Evolutionary conservation across 2,329 filamentous ascomycete species (phyloP).

Genomic region (Cercospora beticola): DNA sequence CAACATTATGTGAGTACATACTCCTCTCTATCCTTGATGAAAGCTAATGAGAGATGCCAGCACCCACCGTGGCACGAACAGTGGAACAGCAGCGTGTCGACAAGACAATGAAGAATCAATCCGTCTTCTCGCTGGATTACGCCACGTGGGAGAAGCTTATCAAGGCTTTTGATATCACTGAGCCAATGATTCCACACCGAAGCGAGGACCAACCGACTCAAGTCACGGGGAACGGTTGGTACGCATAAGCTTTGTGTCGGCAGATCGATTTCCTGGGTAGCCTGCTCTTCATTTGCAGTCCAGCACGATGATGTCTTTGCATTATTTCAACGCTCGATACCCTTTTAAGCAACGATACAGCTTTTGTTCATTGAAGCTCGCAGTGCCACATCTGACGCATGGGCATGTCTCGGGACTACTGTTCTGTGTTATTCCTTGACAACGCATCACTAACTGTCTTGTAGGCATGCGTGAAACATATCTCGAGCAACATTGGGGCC

Average conservation of each 20-base stretch:
- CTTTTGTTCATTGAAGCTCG: background rate
- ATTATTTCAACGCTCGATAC: background rate
- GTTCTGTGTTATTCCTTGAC: background rate
- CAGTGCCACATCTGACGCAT: background rate
- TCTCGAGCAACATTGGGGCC: background rate
- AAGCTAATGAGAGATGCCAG: slow-evolving; percentile 29
- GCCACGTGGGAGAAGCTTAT: slow-evolving; percentile 78
- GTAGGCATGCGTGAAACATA: background rate
- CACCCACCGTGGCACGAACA: slow-evolving; percentile 48
- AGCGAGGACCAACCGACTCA: slow-evolving; percentile 55
- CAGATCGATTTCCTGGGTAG: background rate
- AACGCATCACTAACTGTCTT: background rate
- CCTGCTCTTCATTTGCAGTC: background rate
- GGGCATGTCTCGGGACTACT: background rate
- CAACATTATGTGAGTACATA: slow-evolving; percentile 68
- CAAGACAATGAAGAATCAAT: slow-evolving; percentile 64
- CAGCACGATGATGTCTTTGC: background rate
- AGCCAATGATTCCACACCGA: slow-evolving; percentile 82
- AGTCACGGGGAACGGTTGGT: slow-evolving; percentile 64
- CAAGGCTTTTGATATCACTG: slow-evolving; percentile 70
- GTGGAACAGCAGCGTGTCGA: slow-evolving; percentile 58
- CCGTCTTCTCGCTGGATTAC: slow-evolving; percentile 85
- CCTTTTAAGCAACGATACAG: background rate
- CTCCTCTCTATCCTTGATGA: slow-evolving; percentile 21
- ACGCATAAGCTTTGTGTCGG: slow-evolving; percentile 47